These are phyloP conservation scores for Pseudozyma flocculosa DNA, from an alignment of 1,284 basidiomycete species.

Conservation along the genomic window DNA sequence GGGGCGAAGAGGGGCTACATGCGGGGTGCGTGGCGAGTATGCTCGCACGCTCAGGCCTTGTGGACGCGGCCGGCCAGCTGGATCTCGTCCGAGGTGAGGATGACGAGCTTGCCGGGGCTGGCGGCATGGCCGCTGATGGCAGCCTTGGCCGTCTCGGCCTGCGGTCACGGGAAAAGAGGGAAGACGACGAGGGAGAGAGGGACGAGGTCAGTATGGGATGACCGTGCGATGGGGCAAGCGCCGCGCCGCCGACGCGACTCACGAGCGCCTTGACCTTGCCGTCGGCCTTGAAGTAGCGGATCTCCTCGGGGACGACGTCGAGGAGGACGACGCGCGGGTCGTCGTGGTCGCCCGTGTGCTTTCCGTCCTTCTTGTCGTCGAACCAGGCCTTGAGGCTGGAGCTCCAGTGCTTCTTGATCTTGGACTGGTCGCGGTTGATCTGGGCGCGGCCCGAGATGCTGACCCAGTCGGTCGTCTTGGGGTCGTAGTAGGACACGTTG, in stretches of 20 bases:
- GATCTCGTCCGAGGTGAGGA: slow-evolving; percentile 68
- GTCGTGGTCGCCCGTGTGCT: slow-evolving; percentile 75
- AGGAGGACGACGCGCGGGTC: slow-evolving; percentile 81
- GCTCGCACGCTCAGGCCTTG: slow-evolving; percentile 4
- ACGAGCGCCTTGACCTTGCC: slow-evolving; percentile 28
- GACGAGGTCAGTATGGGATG: too few species aligned
- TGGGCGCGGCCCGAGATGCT: slow-evolving; percentile 74
- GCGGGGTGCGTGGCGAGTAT: too few species aligned
- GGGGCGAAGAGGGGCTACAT: too few species aligned
- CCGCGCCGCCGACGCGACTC: too few species aligned
- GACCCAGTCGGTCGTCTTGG: slow-evolving; percentile 75
- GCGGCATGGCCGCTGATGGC: slow-evolving; percentile 66
- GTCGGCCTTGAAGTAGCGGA: slow-evolving; percentile 46
- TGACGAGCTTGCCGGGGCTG: slow-evolving; percentile 68
- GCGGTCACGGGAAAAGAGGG: not conserved
- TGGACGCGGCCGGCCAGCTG: slow-evolving; percentile 55
- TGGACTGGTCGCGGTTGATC: slow-evolving; percentile 34
- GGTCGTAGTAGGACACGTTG: slow-evolving; percentile 66
- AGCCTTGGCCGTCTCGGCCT: slow-evolving; percentile 63
- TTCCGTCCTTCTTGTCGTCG: slow-evolving; percentile 80
- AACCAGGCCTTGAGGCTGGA: slow-evolving; percentile 68
- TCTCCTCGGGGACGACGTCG: slow-evolving; percentile 75
- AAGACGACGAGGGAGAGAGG: too few species aligned
- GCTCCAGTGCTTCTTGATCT: slow-evolving; percentile 51
- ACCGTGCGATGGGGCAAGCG: too few species aligned